Evolutionary conservation across 768 basidiomycete genomes (phyloP), one percentile per base, ranked within the genome.

Genomic region (Amanita muscaria): DNA sequence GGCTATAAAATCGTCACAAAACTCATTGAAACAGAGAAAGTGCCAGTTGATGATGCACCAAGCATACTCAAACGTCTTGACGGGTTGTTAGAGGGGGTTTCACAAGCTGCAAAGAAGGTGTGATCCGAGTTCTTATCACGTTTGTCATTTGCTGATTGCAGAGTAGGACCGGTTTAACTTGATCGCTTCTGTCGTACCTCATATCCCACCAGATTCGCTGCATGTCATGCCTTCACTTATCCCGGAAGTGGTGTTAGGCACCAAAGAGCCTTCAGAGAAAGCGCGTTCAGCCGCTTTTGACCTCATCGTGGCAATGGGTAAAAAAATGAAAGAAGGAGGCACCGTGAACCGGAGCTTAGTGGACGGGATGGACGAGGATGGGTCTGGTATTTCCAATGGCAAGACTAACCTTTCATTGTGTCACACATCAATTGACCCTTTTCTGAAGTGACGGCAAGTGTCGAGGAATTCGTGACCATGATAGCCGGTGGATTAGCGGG

Each of bases 391-490:
- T 18, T 71, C 74, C 56, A 67, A 73, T 61, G 68, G 63, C 56
- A 42, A 64, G 69, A 64, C 55, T 51, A 42, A 31, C 37, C 24
- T 34, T 15, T 36, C n/a, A 24, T 9, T 12, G 9, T 16, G 16
- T 35, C 10, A 9, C 12, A 7, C 22, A 14, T 33, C 5, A 6
- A 32, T 11, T 29, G 44, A 36, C 44, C 49, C 3, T 24, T 6
- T 40, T 37, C 44, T 39, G 8, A 36, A 66, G 87, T 78, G 42
- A 64, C 65, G 42, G 93, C 91, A 0, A 88, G 61, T 55, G 73
- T 93, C 35, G 82, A 90, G 53, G 96, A 98, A 59, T 98, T 88
- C 59, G 72, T 98, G 68, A 99, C 88, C 3, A 98, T 99, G 93
- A 70, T 97, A 22, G 88, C 88, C 29, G 93, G 91, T 53, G 96